Percentiles rank a stretch among this genome's conserved stretches.
phyloP scores from a whole-genome alignment of 2,329 filamentous ascomycete genomes.

The Claviceps citrina region DNA sequence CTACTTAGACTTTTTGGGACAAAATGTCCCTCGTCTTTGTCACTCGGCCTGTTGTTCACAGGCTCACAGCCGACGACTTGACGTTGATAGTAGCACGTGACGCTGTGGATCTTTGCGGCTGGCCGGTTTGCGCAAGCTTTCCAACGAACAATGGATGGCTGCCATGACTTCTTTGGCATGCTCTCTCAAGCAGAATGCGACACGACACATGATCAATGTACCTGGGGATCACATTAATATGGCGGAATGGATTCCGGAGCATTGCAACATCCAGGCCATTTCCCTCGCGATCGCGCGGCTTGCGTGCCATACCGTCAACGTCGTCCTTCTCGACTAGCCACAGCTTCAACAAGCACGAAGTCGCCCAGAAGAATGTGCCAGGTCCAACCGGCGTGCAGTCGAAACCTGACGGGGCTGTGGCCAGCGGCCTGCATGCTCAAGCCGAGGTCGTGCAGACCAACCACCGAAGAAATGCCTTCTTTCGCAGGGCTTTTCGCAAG shows the following conservation, averaged over 20 bases:
- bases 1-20: too few relatives aligned
- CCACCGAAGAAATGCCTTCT: constrained; percentile 13
- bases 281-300: constrained; percentile 10
- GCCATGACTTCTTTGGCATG: not conserved
- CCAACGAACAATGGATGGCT: not conserved
- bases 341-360: not conserved
- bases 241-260: constrained; percentile 25
- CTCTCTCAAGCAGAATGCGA: constrained; percentile 17
- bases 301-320: constrained; percentile 7
- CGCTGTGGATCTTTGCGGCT: not conserved
- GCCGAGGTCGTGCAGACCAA: constrained; percentile 5
- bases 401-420: constrained; percentile 5
- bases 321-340: not conserved
- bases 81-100: constrained; percentile 10
- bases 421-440: not conserved
- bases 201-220: constrained; percentile 28
- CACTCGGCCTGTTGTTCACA: too few relatives aligned
- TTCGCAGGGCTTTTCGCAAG: constrained; percentile 16
- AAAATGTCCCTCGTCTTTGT: too few relatives aligned
- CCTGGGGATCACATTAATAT: constrained; percentile 28
- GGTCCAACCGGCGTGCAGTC: not conserved
- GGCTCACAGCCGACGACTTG: too few relatives aligned
- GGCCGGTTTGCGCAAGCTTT: not conserved
- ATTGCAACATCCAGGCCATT: constrained; percentile 13
- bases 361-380: not conserved